phyloP scores from a whole-genome alignment of 345 rosid genomes.

The Ceriops zippeliana region DNA sequence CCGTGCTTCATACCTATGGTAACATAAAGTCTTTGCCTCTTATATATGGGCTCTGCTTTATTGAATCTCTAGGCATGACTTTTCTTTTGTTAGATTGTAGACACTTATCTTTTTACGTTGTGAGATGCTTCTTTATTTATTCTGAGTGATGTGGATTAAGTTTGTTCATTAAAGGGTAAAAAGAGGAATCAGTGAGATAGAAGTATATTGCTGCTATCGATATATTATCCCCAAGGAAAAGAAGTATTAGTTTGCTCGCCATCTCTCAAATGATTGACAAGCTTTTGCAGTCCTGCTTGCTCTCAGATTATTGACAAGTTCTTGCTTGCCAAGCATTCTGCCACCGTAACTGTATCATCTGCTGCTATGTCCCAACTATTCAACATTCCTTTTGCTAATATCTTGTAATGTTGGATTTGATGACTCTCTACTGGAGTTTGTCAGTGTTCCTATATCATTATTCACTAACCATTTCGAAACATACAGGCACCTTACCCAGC shows the following conservation, averaged over 20 bases:
- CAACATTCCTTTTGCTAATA: neutral
- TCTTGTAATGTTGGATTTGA: neutral
- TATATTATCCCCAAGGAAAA: too few species aligned
- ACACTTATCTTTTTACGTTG: neutral
- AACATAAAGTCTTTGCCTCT: conserved; percentile 22
- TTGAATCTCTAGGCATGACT: neutral
- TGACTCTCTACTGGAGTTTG: neutral
- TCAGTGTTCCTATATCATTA: neutral
- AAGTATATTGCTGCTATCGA: too few species aligned
- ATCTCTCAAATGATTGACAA: too few species aligned
- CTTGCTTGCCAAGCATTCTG: too few species aligned
- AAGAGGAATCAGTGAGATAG: too few species aligned
- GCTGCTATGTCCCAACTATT: neutral
- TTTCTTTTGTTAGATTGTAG: neutral
- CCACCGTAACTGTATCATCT: too few species aligned
- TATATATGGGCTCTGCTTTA: neutral
- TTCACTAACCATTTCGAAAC: neutral
- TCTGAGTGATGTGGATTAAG: too few species aligned
- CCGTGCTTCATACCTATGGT: conserved; percentile 76
- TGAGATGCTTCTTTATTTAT: too few species aligned
- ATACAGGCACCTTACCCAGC: conserved; percentile 89
- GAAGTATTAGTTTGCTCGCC: too few species aligned
- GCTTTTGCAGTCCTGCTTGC: too few species aligned
- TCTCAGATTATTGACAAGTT: too few species aligned
- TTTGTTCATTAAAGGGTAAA: too few species aligned